phyloP scores from a whole-genome alignment of 441 rosid species.

The Macaranga tanarius region DNA sequence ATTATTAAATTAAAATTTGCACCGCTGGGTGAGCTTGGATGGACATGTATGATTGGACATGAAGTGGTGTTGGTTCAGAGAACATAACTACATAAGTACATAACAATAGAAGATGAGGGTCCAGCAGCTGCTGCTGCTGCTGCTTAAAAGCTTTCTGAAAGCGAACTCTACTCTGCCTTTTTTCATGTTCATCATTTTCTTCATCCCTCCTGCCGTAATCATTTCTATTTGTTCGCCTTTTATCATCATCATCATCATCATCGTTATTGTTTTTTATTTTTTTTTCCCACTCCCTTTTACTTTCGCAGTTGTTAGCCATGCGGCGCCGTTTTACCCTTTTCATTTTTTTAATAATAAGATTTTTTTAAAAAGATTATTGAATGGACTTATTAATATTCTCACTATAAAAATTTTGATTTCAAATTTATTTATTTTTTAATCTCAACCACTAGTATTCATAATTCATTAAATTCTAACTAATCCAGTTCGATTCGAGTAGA shows the following conservation, averaged over 20 bases:
- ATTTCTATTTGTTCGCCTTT: conserved; percentile 12
- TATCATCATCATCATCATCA: conserved; percentile 1
- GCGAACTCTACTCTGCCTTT: not conserved
- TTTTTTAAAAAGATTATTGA: too few relatives aligned
- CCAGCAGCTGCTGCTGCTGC: not conserved
- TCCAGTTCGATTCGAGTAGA: too few relatives aligned
- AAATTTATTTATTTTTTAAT: too few relatives aligned
- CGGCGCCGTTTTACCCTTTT: conserved; percentile 39
- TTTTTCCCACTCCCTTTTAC: too few relatives aligned
- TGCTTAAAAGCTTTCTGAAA: not conserved
- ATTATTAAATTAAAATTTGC: conserved; percentile 4
- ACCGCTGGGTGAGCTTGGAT: conserved; percentile 18
- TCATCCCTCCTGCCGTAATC: conserved; percentile 26
- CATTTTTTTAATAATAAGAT: too few relatives aligned
- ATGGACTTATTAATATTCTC: too few relatives aligned
- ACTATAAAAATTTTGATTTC: too few relatives aligned
- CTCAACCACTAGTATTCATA: too few relatives aligned
- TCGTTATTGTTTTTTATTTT: too few relatives aligned
- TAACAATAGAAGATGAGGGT: conserved; percentile 2
- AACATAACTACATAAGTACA: too few relatives aligned
- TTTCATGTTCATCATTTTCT: not conserved
- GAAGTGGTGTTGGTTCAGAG: conserved; percentile 33
- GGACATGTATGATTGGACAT: conserved; percentile 27
- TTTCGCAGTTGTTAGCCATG: not conserved
- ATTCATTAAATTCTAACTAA: too few relatives aligned